phyloP scores from a whole-genome alignment of 768 basidiomycete species.

The Tylopilus vinaceipallidus region DNA sequence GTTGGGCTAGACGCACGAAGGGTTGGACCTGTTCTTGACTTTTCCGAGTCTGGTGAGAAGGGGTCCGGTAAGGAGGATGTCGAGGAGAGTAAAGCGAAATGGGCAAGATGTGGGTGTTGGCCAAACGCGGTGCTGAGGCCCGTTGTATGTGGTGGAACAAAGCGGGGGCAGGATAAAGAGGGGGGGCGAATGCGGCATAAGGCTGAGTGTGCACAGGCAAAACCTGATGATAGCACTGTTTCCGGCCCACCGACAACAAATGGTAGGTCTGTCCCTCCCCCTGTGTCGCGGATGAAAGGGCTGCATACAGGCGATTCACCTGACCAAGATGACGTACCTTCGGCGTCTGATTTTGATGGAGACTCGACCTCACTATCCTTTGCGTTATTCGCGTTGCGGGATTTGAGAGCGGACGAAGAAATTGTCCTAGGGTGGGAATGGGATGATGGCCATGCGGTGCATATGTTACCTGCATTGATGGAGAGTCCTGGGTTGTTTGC shows the following conservation, averaged over 20 bases:
- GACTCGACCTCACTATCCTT: constrained; percentile 53
- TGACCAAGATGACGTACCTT: constrained; percentile 19
- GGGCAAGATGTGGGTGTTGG: constrained; percentile 52
- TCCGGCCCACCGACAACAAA: constrained; percentile 8
- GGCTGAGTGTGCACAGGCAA: constrained; percentile 14
- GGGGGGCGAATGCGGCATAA: constrained; percentile 18
- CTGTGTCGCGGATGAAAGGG: constrained; percentile 3
- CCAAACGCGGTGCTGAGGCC: constrained; percentile 48
- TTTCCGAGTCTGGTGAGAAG: constrained; percentile 21
- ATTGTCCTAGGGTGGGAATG: constrained; percentile 94
- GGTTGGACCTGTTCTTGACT: constrained; percentile 47
- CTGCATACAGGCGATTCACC: constrained; percentile 15
- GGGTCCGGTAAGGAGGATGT: constrained; percentile 37
- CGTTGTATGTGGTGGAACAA: constrained; percentile 35
- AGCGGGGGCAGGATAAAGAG: constrained; percentile 15
- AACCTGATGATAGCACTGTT: not conserved
- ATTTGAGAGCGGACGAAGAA: constrained; percentile 78
- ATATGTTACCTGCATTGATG: constrained; percentile 68
- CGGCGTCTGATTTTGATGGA: constrained; percentile 20
- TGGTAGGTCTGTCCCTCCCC: constrained; percentile 9
- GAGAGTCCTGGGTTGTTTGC: constrained; percentile 54
- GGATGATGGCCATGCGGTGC: constrained; percentile 89
- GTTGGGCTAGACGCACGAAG: constrained; percentile 79
- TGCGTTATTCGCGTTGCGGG: constrained; percentile 75
- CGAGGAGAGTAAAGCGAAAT: constrained; percentile 46